These are phyloP conservation scores for Poterioochromonas sp. DNA, from an alignment of 352 stramenopile species.

Conservation along the genomic window DNA sequence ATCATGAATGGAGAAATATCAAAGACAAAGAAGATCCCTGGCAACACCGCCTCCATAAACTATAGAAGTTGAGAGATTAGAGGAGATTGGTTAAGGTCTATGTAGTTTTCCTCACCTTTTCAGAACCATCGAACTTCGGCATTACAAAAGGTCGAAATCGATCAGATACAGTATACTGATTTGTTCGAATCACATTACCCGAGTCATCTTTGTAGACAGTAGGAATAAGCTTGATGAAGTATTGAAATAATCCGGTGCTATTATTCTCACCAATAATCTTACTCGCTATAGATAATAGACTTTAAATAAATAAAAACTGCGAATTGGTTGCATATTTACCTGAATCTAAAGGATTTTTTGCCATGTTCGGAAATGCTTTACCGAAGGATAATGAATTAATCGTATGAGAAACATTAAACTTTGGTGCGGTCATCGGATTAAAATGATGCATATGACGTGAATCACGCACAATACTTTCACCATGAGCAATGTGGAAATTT, in stretches of 20 bases:
- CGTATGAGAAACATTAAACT: constrained; percentile 70
- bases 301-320: too few species aligned
- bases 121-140: constrained; percentile 37
- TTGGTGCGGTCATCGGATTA: not conserved
- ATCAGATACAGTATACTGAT: constrained; percentile 87
- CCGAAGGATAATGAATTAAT: constrained; percentile 65
- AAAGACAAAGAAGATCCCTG: constrained; percentile 92
- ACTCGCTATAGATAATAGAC: not conserved
- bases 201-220: constrained; percentile 78
- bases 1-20: constrained; percentile 90
- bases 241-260: constrained; percentile 52
- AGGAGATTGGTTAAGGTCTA: constrained; percentile 47
- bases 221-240: constrained; percentile 78
- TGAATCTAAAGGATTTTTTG: constrained; percentile 53
- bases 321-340: not conserved
- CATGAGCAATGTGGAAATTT: constrained; percentile 82
- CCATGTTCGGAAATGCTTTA: constrained; percentile 46
- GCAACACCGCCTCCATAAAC: constrained; percentile 42
- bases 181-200: constrained; percentile 73
- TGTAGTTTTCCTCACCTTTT: constrained; percentile 41
- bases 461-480: constrained; percentile 56
- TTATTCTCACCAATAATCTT: constrained; percentile 48
- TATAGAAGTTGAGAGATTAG: constrained; percentile 31
- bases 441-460: constrained; percentile 33
- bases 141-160: constrained; percentile 71